A percentile compares a stretch with the other conserved stretches of the same genome.
Evolutionary conservation across 306 rosid species (phyloP).

Genomic region (Glycine soja): DNA sequence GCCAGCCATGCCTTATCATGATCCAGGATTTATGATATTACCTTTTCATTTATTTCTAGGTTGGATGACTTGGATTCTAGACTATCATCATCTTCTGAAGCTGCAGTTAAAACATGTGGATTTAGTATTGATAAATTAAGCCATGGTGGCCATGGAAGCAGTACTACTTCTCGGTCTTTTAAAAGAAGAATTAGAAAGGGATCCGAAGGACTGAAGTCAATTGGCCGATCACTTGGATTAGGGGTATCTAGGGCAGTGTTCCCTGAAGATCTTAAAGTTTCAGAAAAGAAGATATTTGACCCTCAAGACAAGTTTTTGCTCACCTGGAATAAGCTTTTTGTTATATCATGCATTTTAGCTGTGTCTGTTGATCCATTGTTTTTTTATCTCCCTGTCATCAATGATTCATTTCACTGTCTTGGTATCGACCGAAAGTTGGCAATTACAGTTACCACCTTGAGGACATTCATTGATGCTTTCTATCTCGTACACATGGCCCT

Average conservation of each 20-base stretch:
- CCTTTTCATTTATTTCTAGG: slow-evolving; percentile 54
- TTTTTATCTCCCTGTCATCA: slow-evolving; percentile 79
- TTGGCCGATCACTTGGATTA: slow-evolving; percentile 78
- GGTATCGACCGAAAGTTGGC: slow-evolving; percentile 79
- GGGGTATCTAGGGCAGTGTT: slow-evolving; percentile 87
- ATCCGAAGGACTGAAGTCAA: slow-evolving; percentile 86
- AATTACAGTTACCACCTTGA: slow-evolving; percentile 71
- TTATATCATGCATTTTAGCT: slow-evolving; percentile 76
- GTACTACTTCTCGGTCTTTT: slow-evolving; percentile 75
- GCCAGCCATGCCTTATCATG: background rate
- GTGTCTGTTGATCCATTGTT: slow-evolving; percentile 85
- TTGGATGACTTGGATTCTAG: slow-evolving; percentile 86
- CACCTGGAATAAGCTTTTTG: slow-evolving; percentile 69
- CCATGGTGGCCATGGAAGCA: slow-evolving; percentile 60
- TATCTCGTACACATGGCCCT: slow-evolving; percentile 88
- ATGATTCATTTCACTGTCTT: slow-evolving; percentile 58
- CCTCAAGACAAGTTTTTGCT: slow-evolving; percentile 85
- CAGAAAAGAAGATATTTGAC: slow-evolving; percentile 85
- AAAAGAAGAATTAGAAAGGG: slow-evolving; percentile 84
- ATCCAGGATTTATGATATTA: background rate
- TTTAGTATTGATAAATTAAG: slow-evolving; percentile 69
- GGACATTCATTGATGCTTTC: slow-evolving; percentile 76
- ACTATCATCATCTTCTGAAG: slow-evolving; percentile 66
- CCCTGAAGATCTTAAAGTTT: slow-evolving; percentile 84
- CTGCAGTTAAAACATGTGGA: slow-evolving; percentile 65